Percentiles rank a stretch among this genome's conserved stretches.
Evolutionary conservation across 2,329 filamentous ascomycete species (phyloP).

Genomic region (Penicillium sp.): DNA sequence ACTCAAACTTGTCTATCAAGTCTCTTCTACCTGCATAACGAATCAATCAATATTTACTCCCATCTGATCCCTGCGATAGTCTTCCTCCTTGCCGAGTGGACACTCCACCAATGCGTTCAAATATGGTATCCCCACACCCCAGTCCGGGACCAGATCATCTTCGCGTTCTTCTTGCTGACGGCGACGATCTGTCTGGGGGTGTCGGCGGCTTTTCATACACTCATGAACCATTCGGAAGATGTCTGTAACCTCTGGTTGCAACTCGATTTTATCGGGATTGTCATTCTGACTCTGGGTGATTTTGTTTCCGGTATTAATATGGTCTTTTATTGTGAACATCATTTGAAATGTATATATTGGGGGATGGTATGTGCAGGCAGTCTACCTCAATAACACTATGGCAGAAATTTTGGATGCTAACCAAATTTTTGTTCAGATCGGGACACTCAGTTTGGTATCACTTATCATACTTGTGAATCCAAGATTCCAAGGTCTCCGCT

Average conservation of each 20-base stretch:
- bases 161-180: slow-evolving; percentile 19
- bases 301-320: slow-evolving; percentile 7
- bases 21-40: slow-evolving; percentile 20
- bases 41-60: slow-evolving; percentile 25
- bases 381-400: not conserved
- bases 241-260: slow-evolving; percentile 1
- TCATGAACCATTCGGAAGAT: slow-evolving; percentile 26
- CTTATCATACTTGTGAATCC: slow-evolving; percentile 1
- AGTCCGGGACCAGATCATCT: slow-evolving; percentile 17
- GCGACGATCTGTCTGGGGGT: slow-evolving; percentile 5
- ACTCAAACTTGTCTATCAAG: not conserved
- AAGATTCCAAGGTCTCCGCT: slow-evolving; percentile 1
- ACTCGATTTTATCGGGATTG: slow-evolving; percentile 7
- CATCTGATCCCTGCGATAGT: slow-evolving; percentile 25
- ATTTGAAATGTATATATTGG: slow-evolving; percentile 5
- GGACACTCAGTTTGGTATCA: not conserved
- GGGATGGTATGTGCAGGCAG: slow-evolving; percentile 1
- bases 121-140: slow-evolving; percentile 10
- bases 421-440: not conserved
- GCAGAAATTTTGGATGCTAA: too few species aligned
- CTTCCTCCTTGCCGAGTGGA: slow-evolving; percentile 18
- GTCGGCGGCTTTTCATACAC: slow-evolving; percentile 24
- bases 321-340: slow-evolving; percentile 8
- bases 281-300: slow-evolving; percentile 6
- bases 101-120: slow-evolving; percentile 15